Percentiles rank a stretch among this genome's conserved stretches.
Evolutionary conservation across 345 rosid species (phyloP).

Genomic region (Excoecaria agallocha): DNA sequence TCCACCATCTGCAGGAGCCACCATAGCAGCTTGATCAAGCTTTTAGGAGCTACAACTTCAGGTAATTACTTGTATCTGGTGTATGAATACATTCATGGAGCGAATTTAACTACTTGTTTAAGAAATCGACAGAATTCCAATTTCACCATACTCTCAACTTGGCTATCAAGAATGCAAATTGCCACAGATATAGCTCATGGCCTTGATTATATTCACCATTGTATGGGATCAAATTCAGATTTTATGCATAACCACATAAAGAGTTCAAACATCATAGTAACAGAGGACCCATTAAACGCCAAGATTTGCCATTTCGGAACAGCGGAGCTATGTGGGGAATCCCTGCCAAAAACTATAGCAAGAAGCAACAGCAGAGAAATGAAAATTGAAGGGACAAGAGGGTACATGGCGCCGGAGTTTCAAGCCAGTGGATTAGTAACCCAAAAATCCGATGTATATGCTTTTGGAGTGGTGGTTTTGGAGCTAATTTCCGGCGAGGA

Average conservation of each 20-base stretch:
- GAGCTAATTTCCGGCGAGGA: constrained; percentile 33
- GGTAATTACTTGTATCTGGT: constrained; percentile 24
- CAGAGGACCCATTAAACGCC: constrained; percentile 21
- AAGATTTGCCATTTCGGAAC: constrained; percentile 36
- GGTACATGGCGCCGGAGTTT: constrained; percentile 55
- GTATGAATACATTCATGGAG: constrained; percentile 25
- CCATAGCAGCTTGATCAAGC: constrained; percentile 60
- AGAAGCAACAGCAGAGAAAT: constrained; percentile 14
- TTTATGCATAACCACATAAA: constrained; percentile 31
- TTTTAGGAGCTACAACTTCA: constrained; percentile 70
- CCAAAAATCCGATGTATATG: constrained; percentile 32
- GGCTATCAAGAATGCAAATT: constrained; percentile 29
- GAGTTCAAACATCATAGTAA: constrained; percentile 20
- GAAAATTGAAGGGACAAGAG: constrained; percentile 50
- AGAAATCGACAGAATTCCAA: constrained; percentile 24
- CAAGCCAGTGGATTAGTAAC: constrained; percentile 29
- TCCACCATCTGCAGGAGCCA: constrained; percentile 67
- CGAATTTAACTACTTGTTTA: constrained; percentile 27
- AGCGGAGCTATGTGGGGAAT: constrained; percentile 32
- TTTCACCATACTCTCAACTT: constrained; percentile 23
- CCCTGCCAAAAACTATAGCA: neutral
- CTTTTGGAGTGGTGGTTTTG: constrained; percentile 34
- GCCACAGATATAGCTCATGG: constrained; percentile 30
- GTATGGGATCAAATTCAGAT: constrained; percentile 12
- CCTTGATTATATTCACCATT: constrained; percentile 29